Conservation (phyloP, 495 filamentous ascomycete species). For the Oidiodendron maius region DNA sequence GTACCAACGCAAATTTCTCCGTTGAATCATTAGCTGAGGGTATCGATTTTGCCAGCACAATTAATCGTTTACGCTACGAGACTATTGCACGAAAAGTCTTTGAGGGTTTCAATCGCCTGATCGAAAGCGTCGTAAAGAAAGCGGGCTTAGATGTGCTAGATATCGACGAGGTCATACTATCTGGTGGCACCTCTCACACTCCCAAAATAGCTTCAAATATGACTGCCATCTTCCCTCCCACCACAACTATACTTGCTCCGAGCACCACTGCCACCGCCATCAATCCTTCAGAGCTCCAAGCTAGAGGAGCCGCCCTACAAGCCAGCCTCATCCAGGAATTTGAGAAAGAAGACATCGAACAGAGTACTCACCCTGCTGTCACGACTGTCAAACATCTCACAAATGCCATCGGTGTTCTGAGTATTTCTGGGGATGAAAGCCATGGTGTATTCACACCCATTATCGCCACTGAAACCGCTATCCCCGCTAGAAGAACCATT, state of each 20-base stretch:
- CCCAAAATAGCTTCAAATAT: constrained; percentile 82
- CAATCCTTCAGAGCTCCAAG: constrained; percentile 87
- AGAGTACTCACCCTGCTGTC: constrained; percentile 91
- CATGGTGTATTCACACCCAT: constrained; percentile 69
- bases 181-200: constrained; percentile 88
- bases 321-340: constrained; percentile 89
- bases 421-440: constrained; percentile 53
- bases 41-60: constrained; percentile 80
- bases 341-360: constrained; percentile 87
- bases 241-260: constrained; percentile 75
- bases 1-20: constrained; percentile 81
- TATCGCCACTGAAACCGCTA: constrained; percentile 77
- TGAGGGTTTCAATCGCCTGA: constrained; percentile 75
- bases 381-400: constrained; percentile 86
- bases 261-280: constrained; percentile 69
- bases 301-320: constrained; percentile 90
- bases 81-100: constrained; percentile 81
- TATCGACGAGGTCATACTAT: constrained; percentile 90
- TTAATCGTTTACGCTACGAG: constrained; percentile 92
- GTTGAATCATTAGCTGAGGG: constrained; percentile 84
- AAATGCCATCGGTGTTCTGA: constrained; percentile 82
- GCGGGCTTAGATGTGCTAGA: constrained; percentile 88
- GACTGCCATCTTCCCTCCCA: constrained; percentile 69
- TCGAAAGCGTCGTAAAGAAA: constrained; percentile 83
- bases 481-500: constrained; percentile 78